These are phyloP conservation scores for Lasiosphaeria miniovina DNA, from an alignment of 495 filamentous ascomycete genomes.

Conservation along the genomic window DNA sequence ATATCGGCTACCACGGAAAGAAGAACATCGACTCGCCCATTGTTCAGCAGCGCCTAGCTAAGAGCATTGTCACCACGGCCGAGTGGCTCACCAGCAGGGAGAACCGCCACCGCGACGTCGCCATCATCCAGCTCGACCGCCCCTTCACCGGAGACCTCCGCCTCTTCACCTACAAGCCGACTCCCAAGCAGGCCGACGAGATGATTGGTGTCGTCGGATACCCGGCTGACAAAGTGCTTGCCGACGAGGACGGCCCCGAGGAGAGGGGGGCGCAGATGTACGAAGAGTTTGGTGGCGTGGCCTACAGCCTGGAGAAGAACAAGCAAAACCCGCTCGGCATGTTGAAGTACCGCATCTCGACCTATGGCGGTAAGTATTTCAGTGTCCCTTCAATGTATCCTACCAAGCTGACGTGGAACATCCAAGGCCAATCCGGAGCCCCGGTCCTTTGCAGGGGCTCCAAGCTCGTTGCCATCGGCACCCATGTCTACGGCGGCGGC, in stretches of 20 bases:
- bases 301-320: slow-evolving; percentile 27
- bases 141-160: slow-evolving; percentile 37
- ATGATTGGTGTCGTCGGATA: slow-evolving; percentile 42
- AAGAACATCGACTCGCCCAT: slow-evolving; percentile 22
- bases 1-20: slow-evolving; percentile 38
- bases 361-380: slow-evolving; percentile 30
- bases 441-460: slow-evolving; percentile 31
- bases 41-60: slow-evolving; percentile 36
- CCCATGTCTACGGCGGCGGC: slow-evolving; percentile 33
- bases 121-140: slow-evolving; percentile 36
- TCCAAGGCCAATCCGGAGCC: slow-evolving; percentile 33
- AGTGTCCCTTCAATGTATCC: not conserved
- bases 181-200: slow-evolving; percentile 27
- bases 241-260: slow-evolving; percentile 9
- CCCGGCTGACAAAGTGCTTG: slow-evolving; percentile 35
- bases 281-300: slow-evolving; percentile 29
- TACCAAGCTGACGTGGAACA: not conserved
- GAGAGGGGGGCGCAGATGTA: slow-evolving; percentile 42
- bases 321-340: slow-evolving; percentile 22
- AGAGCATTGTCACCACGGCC: slow-evolving; percentile 33
- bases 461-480: slow-evolving; percentile 27
- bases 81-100: slow-evolving; percentile 33
- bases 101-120: slow-evolving; percentile 34
- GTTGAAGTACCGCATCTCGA: slow-evolving; percentile 39
- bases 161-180: slow-evolving; percentile 26